Conservation (phyloP, 2,329 filamentous ascomycete genomes). For the Epichloe sibirici region DNA sequence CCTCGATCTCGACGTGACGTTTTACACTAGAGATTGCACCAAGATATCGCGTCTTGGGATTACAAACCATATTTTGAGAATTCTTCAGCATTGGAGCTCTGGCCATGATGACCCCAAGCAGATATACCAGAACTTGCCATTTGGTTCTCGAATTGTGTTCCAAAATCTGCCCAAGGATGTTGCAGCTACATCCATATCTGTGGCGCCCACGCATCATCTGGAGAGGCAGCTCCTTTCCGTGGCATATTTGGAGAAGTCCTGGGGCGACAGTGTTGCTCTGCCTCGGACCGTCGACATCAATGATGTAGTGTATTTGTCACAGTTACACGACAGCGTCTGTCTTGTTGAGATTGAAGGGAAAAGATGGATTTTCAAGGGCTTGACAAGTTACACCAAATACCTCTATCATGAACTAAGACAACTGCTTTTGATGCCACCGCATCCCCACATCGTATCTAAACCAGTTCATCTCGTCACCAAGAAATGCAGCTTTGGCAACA, state of each 20-base stretch:
- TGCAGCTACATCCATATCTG: conserved; percentile 29
- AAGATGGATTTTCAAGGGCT: conserved; percentile 43
- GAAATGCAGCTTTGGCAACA: conserved; percentile 41
- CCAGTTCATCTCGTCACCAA: conserved; percentile 45
- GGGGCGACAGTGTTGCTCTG: conserved; percentile 28
- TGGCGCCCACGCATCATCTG: conserved; percentile 39
- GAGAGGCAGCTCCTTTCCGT: conserved; percentile 39
- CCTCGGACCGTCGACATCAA: conserved; percentile 37
- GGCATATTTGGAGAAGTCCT: conserved; percentile 27
- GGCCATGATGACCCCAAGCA: conserved; percentile 16
- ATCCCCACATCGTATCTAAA: conserved; percentile 38
- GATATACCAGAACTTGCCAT: conserved; percentile 36
- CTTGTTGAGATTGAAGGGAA: conserved; percentile 32
- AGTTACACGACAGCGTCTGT: conserved; percentile 48
- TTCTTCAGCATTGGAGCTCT: conserved; percentile 39
- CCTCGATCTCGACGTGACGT: conserved; percentile 37
- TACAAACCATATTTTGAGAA: conserved; percentile 39
- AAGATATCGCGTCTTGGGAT: conserved; percentile 39
- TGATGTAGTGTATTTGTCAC: conserved; percentile 35
- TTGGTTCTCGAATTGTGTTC: conserved; percentile 46
- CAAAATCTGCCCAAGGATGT: conserved; percentile 36
- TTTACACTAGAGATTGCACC: conserved; percentile 40
- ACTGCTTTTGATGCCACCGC: conserved; percentile 38
- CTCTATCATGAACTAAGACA: conserved; percentile 49
- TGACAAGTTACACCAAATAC: conserved; percentile 45